These are phyloP conservation scores for Phytophthora parvispora DNA, from an alignment of 352 stramenopile species.

Conservation along the genomic window DNA sequence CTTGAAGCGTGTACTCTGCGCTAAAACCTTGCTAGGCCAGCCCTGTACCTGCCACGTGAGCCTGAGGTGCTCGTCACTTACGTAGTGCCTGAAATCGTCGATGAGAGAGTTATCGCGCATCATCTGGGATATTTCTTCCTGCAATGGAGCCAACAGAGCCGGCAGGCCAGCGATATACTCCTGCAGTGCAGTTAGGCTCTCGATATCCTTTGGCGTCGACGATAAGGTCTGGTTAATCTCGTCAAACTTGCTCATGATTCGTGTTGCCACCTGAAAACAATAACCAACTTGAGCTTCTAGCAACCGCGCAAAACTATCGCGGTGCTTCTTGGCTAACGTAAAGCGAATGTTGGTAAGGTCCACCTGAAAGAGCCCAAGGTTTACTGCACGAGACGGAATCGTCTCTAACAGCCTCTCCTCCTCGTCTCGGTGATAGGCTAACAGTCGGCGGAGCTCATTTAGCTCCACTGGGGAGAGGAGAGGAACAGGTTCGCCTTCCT, in stretches of 20 bases:
- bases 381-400: slow-evolving; percentile 72
- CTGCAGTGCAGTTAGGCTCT: slow-evolving; percentile 90
- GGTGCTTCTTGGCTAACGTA: slow-evolving; percentile 81
- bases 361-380: slow-evolving; percentile 83
- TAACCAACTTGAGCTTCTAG: slow-evolving; percentile 76
- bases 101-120: slow-evolving; percentile 85
- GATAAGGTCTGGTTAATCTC: slow-evolving; percentile 87
- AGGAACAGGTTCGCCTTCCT: slow-evolving; percentile 55
- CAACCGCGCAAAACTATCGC: slow-evolving; percentile 77
- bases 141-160: slow-evolving; percentile 71
- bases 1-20: slow-evolving; percentile 85
- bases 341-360: slow-evolving; percentile 86
- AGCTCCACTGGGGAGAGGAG: slow-evolving; percentile 75
- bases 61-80: slow-evolving; percentile 88
- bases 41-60: slow-evolving; percentile 92
- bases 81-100: slow-evolving; percentile 86
- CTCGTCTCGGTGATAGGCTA: slow-evolving; percentile 73
- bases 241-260: slow-evolving; percentile 87
- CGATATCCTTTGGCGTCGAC: slow-evolving; percentile 92
- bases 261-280: slow-evolving; percentile 73
- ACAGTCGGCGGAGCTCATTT: slow-evolving; percentile 73
- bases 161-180: slow-evolving; percentile 89
- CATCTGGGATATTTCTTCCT: slow-evolving; percentile 86
- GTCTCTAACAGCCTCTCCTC: slow-evolving; percentile 76
- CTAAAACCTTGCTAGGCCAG: slow-evolving; percentile 91